Conservation (phyloP, 2,329 filamentous ascomycete species). For the Aureobasidium sp. region DNA sequence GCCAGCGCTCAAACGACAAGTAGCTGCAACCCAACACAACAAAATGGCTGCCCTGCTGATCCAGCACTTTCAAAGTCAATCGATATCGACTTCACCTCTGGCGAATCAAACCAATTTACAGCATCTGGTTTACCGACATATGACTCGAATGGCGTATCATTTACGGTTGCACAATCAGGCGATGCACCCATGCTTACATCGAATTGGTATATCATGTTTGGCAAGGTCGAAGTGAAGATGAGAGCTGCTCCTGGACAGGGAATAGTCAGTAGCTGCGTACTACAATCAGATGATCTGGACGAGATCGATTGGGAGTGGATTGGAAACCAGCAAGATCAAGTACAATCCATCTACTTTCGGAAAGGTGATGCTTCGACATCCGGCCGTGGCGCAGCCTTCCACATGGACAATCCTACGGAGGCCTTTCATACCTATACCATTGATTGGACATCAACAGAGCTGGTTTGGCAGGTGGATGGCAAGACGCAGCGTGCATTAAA, state of each 20-base stretch:
- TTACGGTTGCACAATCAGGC: conserved; percentile 70
- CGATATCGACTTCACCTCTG: conserved; percentile 74
- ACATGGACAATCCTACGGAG: conserved; percentile 60
- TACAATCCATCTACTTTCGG: conserved; percentile 97
- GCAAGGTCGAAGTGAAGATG: conserved; percentile 76
- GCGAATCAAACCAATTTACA: conserved; percentile 71
- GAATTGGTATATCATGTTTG: conserved; percentile 99
- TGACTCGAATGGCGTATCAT: conserved; percentile 66
- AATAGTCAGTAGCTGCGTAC: conserved; percentile 86
- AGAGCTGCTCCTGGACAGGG: conserved; percentile 82
- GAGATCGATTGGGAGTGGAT: conserved; percentile 99
- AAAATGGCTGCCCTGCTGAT: conserved; percentile 61
- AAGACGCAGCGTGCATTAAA: conserved; percentile 69
- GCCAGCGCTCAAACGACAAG: conserved; percentile 48
- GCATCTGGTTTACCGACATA: conserved; percentile 66
- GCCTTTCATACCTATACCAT: conserved; percentile 80
- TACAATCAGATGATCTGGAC: conserved; percentile 86
- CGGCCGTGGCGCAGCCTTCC: conserved; percentile 78
- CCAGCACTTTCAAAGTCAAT: conserved; percentile 78
- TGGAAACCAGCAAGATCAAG: conserved; percentile 64
- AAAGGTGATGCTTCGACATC: conserved; percentile 82
- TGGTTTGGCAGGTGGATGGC: conserved; percentile 81
- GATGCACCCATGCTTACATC: conserved; percentile 82
- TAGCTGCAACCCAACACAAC: conserved; percentile 49
- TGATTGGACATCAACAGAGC: conserved; percentile 81